Percentiles rank a stretch among this genome's conserved stretches.
phyloP scores from a whole-genome alignment of 345 rosid genomes.

The Triadica sebifera region DNA sequence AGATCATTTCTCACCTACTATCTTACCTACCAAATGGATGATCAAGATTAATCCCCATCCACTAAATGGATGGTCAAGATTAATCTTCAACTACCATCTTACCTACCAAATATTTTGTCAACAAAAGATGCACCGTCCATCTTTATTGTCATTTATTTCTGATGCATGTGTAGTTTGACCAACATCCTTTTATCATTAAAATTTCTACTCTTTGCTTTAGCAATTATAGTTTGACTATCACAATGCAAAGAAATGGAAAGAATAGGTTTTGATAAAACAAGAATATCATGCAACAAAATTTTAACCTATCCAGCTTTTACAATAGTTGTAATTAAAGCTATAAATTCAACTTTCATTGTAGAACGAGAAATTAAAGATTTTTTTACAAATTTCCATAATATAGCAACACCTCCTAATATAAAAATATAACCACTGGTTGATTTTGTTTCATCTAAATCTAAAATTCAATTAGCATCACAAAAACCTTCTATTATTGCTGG shows the following conservation, averaged over 20 bases:
- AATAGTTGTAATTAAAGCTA: not conserved
- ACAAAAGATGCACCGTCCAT: too few relatives aligned
- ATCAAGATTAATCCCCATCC: too few relatives aligned
- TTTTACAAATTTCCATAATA: too few relatives aligned
- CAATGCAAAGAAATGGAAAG: not conserved
- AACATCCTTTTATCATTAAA: not conserved
- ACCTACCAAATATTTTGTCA: too few relatives aligned
- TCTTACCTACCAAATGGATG: too few relatives aligned
- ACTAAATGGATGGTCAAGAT: too few relatives aligned
- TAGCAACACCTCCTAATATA: too few relatives aligned
- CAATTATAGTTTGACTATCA: not conserved
- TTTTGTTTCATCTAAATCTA: not conserved
- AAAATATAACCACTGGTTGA: not conserved
- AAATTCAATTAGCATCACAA: conserved; percentile 7
- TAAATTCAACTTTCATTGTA: not conserved
- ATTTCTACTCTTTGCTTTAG: not conserved
- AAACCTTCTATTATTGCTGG: conserved; percentile 13
- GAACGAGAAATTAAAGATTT: too few relatives aligned
- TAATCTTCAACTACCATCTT: too few relatives aligned
- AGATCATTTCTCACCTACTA: too few relatives aligned
- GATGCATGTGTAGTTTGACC: too few relatives aligned
- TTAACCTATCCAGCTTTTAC: not conserved
- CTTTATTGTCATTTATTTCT: too few relatives aligned
- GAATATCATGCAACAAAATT: not conserved
- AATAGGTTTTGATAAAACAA: not conserved